Base-by-base conservation (phyloP, 768 basidiomycete genomes). In the Boletus sensibilis region DNA sequence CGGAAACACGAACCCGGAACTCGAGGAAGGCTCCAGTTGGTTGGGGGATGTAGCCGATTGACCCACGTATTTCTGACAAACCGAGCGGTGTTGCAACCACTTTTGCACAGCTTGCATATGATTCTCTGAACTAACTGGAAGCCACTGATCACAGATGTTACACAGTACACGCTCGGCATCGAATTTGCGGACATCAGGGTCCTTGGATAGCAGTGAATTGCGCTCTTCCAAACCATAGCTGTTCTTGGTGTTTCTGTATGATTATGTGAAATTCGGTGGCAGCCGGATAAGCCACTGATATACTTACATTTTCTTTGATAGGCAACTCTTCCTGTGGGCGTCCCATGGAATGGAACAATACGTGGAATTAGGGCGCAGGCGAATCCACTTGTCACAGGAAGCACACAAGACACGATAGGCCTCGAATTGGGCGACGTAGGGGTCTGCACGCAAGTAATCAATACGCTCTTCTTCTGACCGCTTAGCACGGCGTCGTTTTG, bases 281-380 rank as follows among this genome's bases (percentile, higher is more conserved):
- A 47, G 29, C 49, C 42, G 52, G 44, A 57, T 33, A 50, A 56
- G 29, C 39, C 7, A 51, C 21, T 42, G 49, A 62, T 56, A 38
- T 41, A 38, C 85, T 57, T 66, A 87, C 88, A 83, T 80, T 70
- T 88, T 88, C 75, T 88, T 90, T 1, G 87, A 84, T 44, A 92
- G 72, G 72, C 89, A 91, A 66, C 87, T 88, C 75, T 90, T 91
- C 40, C 90, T 76, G 65, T 92, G 90, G 4, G 90, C 89, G 66
- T 91, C 88, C 90, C 90, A 92, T 0, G 90, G 90, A 52, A 92
- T 91, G n/a, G 85, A 87, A 65, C 90, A 92, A 64, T 90, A 92
- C 0, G 89, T 91, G 52, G 89, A 91, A 68, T 92, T 92, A 42
- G 89, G 88, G 9, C 90, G 80, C n/a, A 92, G 76, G 16, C 90